Percentiles rank a stretch among this genome's conserved stretches.
Conservation (phyloP, 2,329 filamentous ascomycete genomes). For the Penicillium sp. region DNA sequence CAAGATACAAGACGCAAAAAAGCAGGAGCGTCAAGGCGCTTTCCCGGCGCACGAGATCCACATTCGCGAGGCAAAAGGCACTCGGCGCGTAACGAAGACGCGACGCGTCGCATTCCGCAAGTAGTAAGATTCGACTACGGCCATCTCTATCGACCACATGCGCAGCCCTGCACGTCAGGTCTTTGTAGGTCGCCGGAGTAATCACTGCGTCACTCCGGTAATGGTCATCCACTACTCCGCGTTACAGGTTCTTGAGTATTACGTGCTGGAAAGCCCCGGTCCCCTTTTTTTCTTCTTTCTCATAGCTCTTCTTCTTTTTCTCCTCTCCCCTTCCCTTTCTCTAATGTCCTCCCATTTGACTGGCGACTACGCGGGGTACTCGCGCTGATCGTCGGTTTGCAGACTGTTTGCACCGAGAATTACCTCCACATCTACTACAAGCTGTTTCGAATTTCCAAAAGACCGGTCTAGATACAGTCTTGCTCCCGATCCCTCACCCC, state of each 20-base stretch:
- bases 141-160: not conserved
- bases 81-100: slow-evolving; percentile 5
- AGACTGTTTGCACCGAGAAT: slow-evolving; percentile 34
- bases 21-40: slow-evolving; percentile 15
- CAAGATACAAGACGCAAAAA: no score
- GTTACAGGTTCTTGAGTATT: no score
- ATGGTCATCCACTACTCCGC: slow-evolving; percentile 10
- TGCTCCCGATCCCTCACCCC: slow-evolving; percentile 4
- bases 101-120: slow-evolving; percentile 19
- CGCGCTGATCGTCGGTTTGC: slow-evolving; percentile 25
- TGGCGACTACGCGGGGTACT: slow-evolving; percentile 10
- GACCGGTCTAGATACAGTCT: no score
- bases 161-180: slow-evolving; percentile 5
- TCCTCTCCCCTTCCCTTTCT: no score
- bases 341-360: slow-evolving; percentile 3
- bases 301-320: no score
- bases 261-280: no score
- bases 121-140: slow-evolving; percentile 9
- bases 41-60: no score
- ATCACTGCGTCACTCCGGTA: slow-evolving; percentile 13
- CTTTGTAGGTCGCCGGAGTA: slow-evolving; percentile 4
- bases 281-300: no score
- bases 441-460: no score
- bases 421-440: no score
- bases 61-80: slow-evolving; percentile 18